Base-by-base conservation (phyloP, 192 early-diverging fungal species). In the Coemansia sp. region DNA sequence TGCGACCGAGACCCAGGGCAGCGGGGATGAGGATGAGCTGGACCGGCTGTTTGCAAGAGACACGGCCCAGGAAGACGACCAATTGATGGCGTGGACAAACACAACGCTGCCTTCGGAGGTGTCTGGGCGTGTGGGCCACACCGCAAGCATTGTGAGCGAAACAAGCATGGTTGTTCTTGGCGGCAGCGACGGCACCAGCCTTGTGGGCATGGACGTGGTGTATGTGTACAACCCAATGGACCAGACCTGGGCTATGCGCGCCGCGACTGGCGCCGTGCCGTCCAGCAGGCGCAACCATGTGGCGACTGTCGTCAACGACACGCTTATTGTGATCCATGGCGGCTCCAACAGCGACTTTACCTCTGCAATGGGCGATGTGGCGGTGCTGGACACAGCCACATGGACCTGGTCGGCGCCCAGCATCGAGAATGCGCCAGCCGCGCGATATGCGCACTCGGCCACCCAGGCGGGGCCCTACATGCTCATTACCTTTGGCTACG, bases 151-250 rank as follows among this genome's bases (percentile, higher is more conserved):
- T 19, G 50, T 79, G 0, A 58, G 59, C 37, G 55, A 58, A 19
- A 59, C 57, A 20, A 42, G 50, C 10, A 83, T 83, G 81, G 81
- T 71, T 17, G 72, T 83, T 6, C 37, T 83, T 17, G 81, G 81
- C 45, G 76, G 76, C 19, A 66, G 70, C 38, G 55, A 29, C 20
- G 59, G 70, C 30, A 34, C 54, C 11, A 60, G 20, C 19, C 42
- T 83, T 31, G 69, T 69, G 0, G 60, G 57, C 50, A 67, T 78
- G 68, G 30, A 47, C 20, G 60, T 47, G 0, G 61, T 83, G 4
- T 65, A 67, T 44, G 28, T 69, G 1, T 83, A 83, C 59, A 60
- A 72, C 36, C 33, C 59, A 6, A 40, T 55, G 53, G 36, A 36
- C 6, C 71, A 68, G 22, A 44, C 34, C 22, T 83, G 81, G 81